These are phyloP conservation scores for Claviceps quebecensis DNA, from an alignment of 2,329 filamentous ascomycete species.

Conservation along the genomic window DNA sequence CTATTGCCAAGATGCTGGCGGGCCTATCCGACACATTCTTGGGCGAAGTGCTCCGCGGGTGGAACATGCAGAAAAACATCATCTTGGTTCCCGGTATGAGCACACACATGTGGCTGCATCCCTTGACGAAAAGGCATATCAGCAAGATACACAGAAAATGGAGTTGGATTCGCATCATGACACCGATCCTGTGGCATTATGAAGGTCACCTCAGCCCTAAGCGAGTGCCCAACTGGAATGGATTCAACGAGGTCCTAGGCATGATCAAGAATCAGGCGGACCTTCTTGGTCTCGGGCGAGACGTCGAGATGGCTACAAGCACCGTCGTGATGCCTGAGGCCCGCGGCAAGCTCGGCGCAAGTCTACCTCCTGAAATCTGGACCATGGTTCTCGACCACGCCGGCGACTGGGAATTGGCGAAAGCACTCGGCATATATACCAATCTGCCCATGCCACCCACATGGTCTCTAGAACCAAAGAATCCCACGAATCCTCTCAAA, in stretches of 20 bases:
- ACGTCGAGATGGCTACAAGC: conserved; percentile 43
- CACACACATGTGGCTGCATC: conserved; percentile 76
- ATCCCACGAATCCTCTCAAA: conserved; percentile 49
- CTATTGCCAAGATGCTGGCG: conserved; percentile 74
- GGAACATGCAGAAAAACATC: conserved; percentile 77
- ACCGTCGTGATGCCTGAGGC: conserved; percentile 21
- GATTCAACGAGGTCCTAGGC: conserved; percentile 56
- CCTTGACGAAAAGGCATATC: conserved; percentile 75
- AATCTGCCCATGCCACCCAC: conserved; percentile 57
- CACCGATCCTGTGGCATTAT: conserved; percentile 73
- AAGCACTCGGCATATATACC: conserved; percentile 67
- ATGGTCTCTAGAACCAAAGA: conserved; percentile 49
- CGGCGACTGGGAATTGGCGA: conserved; percentile 82
- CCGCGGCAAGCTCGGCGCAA: conserved; percentile 22
- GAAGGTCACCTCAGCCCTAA: conserved; percentile 37
- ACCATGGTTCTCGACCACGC: conserved; percentile 73
- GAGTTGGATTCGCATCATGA: conserved; percentile 73
- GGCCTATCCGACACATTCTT: conserved; percentile 72
- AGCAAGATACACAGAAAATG: conserved; percentile 71
- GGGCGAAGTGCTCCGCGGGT: conserved; percentile 68
- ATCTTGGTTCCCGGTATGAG: conserved; percentile 83
- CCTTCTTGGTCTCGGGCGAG: conserved; percentile 57
- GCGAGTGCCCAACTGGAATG: conserved; percentile 45
- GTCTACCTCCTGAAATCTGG: conserved; percentile 77
- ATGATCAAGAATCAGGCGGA: conserved; percentile 68